Evolutionary conservation across 2,329 filamentous ascomycete species (phyloP), one percentile per base, ranked within the genome.

Genomic region (Aspergillus neotritici): DNA sequence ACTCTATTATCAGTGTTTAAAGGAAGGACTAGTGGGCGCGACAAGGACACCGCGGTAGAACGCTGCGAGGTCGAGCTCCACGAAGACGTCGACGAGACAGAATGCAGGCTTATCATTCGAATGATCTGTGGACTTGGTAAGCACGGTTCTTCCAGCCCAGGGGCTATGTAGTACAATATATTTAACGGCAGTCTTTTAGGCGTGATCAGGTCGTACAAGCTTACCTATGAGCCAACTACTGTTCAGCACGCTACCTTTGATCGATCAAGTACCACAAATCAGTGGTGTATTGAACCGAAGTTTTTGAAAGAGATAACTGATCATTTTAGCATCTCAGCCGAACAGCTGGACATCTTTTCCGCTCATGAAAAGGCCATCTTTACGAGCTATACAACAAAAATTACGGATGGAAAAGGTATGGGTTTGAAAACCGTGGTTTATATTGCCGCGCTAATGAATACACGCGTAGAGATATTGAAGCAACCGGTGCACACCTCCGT

Each of bases 171-270:
- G 25, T 38, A 14, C 21, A 25, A 25, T 6, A 25, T 25, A 25
- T 16, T 4, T 9, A 12, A 30, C 15, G 17, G 25, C 25, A 13
- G 10, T n/a, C 5, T 34, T 53, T 6, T 47, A 72, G 79, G 80
- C 4, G 77, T 83, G 36, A 77, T 80, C 28, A 83, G 82, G 60
- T 82, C 77, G 2, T 83, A 82, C 60, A 79, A 76, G 48, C 66
- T 84, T 44, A 82, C 76, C 0, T 84, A 83, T 53, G 80, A 84
- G 57, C 69, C 78, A 12, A 73, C 74, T 8, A 74, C 80, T 43
- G 72, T 81, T 31, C 78, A 82, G 64, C 79, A 83, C 60, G 80
- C 80, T 2, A 66, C 82, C 0, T 84, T 84, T 59, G 79, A 83
- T 62, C 72, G 70, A 31, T 71, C 68, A 11, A 67, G 68, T 17